Evolutionary conservation across 2,329 filamentous ascomycete species (phyloP).

Genomic region (Escovopsis sp.): DNA sequence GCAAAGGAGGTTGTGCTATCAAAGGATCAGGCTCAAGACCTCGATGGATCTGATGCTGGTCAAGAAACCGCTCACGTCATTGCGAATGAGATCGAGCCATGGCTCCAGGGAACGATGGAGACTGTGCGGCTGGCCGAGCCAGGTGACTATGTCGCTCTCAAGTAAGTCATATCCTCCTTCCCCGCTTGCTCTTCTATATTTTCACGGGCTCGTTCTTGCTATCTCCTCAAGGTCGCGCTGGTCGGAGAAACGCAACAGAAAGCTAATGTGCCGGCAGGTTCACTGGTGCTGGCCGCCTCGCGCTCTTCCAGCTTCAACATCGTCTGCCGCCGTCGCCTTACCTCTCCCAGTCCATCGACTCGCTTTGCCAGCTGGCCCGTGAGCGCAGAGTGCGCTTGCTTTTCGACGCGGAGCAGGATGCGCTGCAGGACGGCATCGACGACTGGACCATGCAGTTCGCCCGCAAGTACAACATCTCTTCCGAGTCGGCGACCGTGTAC

Average conservation of each 20-base stretch:
- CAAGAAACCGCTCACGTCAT: constrained; percentile 34
- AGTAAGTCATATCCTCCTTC: constrained; percentile 25
- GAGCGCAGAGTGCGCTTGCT: constrained; percentile 57
- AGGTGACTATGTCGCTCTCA: constrained; percentile 52
- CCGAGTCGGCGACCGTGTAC: constrained; percentile 56
- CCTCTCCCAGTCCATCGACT: constrained; percentile 55
- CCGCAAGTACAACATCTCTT: constrained; percentile 56
- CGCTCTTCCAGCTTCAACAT: constrained; percentile 51
- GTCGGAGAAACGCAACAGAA: not conserved
- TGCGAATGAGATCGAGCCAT: constrained; percentile 49
- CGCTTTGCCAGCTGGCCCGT: constrained; percentile 59
- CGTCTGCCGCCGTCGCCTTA: constrained; percentile 46
- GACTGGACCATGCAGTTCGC: constrained; percentile 67
- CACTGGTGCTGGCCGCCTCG: constrained; percentile 66
- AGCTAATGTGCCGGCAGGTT: constrained; percentile 33
- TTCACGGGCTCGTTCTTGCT: not conserved
- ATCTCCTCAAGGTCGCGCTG: not conserved
- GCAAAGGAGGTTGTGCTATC: constrained; percentile 65
- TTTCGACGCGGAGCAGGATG: constrained; percentile 75
- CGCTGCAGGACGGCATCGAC: constrained; percentile 66
- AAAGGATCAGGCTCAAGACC: constrained; percentile 32
- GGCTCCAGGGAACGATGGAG: constrained; percentile 60
- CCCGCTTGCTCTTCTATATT: no score
- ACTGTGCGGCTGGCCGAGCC: constrained; percentile 53
- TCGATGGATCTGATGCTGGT: constrained; percentile 29